phyloP scores from a whole-genome alignment of 768 basidiomycete genomes.

The Rhodosporidiobolus odoratus region DNA sequence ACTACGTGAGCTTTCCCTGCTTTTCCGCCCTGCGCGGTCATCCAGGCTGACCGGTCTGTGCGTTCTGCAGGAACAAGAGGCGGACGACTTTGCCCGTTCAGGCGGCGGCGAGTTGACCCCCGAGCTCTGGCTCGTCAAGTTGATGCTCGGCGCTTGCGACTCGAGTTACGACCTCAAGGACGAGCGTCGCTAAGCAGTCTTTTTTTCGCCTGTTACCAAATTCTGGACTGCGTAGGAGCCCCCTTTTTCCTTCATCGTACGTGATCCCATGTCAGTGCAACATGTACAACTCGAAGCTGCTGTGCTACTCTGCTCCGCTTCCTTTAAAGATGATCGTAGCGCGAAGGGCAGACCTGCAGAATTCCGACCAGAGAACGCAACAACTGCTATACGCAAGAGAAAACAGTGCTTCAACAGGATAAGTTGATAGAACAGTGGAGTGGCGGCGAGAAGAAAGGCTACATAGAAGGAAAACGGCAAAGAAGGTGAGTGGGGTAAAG shows the following conservation, averaged over 20 bases:
- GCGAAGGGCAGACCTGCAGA: too few relatives aligned
- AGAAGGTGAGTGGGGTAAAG: background rate
- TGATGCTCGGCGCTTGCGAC: constrained; percentile 8
- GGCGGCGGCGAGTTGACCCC: background rate
- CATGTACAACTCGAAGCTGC: too few relatives aligned
- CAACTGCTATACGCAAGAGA: too few relatives aligned
- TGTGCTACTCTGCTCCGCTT: too few relatives aligned
- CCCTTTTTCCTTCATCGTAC: background rate
- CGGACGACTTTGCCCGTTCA: constrained; percentile 17
- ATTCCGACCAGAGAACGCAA: too few relatives aligned
- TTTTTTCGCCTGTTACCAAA: background rate
- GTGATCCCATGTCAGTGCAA: too few relatives aligned
- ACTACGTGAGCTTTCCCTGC: background rate
- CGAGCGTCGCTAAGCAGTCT: background rate
- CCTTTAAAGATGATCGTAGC: too few relatives aligned
- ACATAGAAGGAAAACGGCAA: background rate
- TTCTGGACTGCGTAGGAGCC: background rate
- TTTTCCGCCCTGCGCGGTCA: background rate
- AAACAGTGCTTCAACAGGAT: too few relatives aligned
- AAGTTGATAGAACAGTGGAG: too few relatives aligned
- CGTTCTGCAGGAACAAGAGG: constrained; percentile 14
- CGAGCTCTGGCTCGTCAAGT: constrained; percentile 47
- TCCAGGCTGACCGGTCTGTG: too few relatives aligned
- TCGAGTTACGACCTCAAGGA: constrained; percentile 3
- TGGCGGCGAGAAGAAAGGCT: too few relatives aligned